Evolutionary conservation across 192 early-diverging fungal species (phyloP).

Genomic region (Neocallimastix lanati): DNA sequence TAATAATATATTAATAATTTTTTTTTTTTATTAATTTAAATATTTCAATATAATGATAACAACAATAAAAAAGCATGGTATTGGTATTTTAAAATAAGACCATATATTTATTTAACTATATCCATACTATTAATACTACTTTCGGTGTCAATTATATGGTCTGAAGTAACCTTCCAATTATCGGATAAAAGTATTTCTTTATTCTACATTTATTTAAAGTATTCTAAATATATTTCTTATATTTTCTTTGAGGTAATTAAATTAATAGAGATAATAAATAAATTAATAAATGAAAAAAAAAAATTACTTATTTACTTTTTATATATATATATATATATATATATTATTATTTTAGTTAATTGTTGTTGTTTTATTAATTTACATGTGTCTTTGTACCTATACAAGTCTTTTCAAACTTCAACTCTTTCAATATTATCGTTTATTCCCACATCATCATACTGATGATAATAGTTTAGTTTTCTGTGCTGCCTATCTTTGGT

Average conservation of each 20-base stretch:
- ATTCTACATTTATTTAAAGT: conserved; percentile 42
- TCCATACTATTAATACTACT: conserved; percentile 38
- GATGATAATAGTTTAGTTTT: conserved; percentile 80
- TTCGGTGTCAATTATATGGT: conserved; percentile 71
- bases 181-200: conserved; percentile 27
- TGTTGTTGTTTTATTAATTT: conserved; percentile 57
- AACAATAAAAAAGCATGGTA: conserved; percentile 72
- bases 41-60: too few species aligned
- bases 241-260: conserved; percentile 26
- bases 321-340: too few species aligned
- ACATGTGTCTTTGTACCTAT: conserved; percentile 88
- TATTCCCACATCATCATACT: conserved; percentile 85
- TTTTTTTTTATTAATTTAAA: too few species aligned
- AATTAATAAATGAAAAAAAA: too few species aligned
- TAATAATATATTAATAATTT: too few species aligned
- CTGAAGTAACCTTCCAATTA: conserved; percentile 77
- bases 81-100: conserved; percentile 65
- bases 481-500: conserved; percentile 82
- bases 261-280: too few species aligned
- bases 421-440: conserved; percentile 69
- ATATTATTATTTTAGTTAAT: too few species aligned
- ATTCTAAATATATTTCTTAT: conserved; percentile 9
- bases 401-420: conserved; percentile 76
- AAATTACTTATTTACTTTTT: too few species aligned
- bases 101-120: conserved; percentile 32